Evolutionary conservation across 495 filamentous ascomycete genomes (phyloP).

Genomic region (Cenococcum geophilum): DNA sequence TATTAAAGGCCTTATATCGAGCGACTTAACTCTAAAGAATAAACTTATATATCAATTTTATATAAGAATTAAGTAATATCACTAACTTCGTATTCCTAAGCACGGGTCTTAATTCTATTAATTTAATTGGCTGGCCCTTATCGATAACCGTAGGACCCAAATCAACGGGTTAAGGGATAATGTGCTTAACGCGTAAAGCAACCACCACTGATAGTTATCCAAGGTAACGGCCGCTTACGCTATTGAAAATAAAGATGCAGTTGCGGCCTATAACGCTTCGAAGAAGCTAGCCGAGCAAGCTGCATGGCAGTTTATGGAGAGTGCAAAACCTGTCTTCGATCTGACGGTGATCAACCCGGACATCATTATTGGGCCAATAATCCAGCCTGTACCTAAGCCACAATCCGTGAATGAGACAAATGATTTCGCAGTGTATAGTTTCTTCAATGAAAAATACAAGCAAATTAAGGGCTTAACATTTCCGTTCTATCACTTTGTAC

Average conservation of each 20-base stretch:
- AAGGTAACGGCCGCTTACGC: constrained; percentile 37
- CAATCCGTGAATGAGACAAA: constrained; percentile 38
- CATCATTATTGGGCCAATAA: constrained; percentile 37
- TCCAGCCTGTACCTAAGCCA: constrained; percentile 31
- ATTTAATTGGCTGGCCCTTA: too few species aligned
- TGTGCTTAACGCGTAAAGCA: too few species aligned
- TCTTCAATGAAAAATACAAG: constrained; percentile 35
- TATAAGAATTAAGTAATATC: too few species aligned
- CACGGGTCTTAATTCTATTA: too few species aligned
- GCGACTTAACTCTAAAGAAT: too few species aligned
- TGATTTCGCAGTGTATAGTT: constrained; percentile 34
- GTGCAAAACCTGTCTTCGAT: constrained; percentile 35
- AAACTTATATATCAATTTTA: too few species aligned
- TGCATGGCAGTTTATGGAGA: constrained; percentile 40
- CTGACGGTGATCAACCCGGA: constrained; percentile 40
- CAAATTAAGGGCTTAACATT: constrained; percentile 31
- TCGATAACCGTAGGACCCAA: too few species aligned
- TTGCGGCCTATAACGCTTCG: constrained; percentile 38
- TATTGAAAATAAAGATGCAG: constrained; percentile 29
- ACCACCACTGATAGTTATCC: not conserved
- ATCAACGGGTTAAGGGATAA: too few species aligned
- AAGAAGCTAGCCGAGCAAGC: constrained; percentile 39
- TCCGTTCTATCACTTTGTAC: constrained; percentile 35
- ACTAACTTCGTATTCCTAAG: too few species aligned
- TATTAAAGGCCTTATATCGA: too few species aligned